Percentiles rank a stretch among this genome's conserved stretches.
Conservation (phyloP, 2,329 filamentous ascomycete species). For the Mariannaea elegans region DNA sequence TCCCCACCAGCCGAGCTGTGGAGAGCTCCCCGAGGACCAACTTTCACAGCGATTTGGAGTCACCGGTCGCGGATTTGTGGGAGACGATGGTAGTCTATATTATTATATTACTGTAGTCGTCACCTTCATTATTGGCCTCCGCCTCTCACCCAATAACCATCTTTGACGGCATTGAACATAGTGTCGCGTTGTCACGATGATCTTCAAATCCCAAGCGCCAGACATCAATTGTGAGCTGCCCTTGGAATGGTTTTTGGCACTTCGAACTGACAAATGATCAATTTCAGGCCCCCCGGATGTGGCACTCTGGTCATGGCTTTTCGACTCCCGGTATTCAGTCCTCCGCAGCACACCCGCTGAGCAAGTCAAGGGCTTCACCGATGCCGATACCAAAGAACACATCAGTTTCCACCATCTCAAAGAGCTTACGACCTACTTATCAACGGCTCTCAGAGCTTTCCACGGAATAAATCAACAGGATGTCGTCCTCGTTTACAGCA, state of each 20-base stretch:
- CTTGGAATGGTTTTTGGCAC: not conserved
- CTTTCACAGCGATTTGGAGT: no score
- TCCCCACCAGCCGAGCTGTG: no score
- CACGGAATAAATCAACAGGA: slow-evolving; percentile 64
- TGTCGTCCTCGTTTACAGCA: slow-evolving; percentile 68
- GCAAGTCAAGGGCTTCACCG: slow-evolving; percentile 62
- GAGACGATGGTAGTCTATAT: no score
- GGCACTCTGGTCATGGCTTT: slow-evolving; percentile 70
- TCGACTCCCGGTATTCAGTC: slow-evolving; percentile 61
- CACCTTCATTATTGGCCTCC: no score
- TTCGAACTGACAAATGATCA: no score
- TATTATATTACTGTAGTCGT: no score
- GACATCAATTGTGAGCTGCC: slow-evolving; percentile 16
- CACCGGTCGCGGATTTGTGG: no score
- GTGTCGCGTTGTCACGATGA: no score
- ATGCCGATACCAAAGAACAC: slow-evolving; percentile 66
- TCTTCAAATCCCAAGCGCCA: slow-evolving; percentile 25
- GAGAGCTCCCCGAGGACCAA: no score
- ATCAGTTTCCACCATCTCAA: slow-evolving; percentile 68
- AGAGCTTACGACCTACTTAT: slow-evolving; percentile 64
- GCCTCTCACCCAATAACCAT: no score
- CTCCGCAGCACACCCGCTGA: slow-evolving; percentile 34
- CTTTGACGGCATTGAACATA: no score
- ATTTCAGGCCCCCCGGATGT: slow-evolving; percentile 59
- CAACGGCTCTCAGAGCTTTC: slow-evolving; percentile 65